A percentile compares a stretch with the other conserved stretches of the same genome.
Evolutionary conservation across 305 asterid genomes (phyloP).

Genomic region (Monarda citriodora): DNA sequence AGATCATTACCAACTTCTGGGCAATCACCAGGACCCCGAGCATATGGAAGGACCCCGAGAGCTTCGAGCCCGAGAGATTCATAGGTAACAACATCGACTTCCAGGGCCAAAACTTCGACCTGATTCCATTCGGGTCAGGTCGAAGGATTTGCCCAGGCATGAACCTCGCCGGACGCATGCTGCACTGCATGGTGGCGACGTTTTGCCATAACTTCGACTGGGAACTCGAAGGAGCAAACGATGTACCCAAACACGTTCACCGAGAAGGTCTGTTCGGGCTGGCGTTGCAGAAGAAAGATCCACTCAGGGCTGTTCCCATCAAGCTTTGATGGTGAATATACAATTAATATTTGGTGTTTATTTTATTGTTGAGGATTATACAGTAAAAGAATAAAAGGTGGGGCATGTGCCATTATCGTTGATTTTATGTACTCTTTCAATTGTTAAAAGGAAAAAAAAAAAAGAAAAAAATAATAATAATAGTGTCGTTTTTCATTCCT

Average conservation of each 20-base stretch:
- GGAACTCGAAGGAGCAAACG: too few species aligned
- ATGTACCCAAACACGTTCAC: neutral
- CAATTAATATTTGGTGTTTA: too few species aligned
- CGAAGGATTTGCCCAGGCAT: neutral
- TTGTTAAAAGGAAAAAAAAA: too few species aligned
- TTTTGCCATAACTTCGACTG: too few species aligned
- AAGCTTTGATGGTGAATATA: neutral
- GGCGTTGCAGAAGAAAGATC: neutral
- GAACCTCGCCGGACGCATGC: too few species aligned
- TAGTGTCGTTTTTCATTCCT: too few species aligned
- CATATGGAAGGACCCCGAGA: neutral
- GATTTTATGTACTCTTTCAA: too few species aligned
- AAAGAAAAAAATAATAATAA: too few species aligned
- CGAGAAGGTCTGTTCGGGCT: neutral
- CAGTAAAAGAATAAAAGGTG: too few species aligned
- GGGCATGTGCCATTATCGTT: too few species aligned
- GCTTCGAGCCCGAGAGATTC: conserved; percentile 3
- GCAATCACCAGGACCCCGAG: neutral
- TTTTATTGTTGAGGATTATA: too few species aligned
- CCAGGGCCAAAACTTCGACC: neutral
- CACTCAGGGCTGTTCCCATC: neutral
- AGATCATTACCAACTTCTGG: neutral
- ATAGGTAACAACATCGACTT: neutral
- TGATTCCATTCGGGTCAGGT: neutral
- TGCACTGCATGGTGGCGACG: too few species aligned